Conservation (phyloP, 2,329 filamentous ascomycete species). For the Phialophora tarda region DNA sequence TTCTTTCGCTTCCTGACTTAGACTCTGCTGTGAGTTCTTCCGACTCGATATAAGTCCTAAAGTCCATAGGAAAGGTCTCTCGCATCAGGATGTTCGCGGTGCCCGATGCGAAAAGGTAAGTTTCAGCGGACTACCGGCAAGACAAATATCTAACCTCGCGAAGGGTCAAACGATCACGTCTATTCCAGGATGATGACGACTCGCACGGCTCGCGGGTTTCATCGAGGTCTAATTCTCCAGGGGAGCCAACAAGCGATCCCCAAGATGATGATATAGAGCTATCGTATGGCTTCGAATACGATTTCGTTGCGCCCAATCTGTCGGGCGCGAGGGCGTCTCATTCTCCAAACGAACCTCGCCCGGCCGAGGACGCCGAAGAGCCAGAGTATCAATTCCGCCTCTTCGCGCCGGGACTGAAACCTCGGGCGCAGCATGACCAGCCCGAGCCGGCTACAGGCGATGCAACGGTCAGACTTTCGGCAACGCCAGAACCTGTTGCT, state of each 20-base stretch:
- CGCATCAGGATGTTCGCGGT: slow-evolving; percentile 28
- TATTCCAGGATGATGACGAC: slow-evolving; percentile 23
- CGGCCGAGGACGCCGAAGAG: slow-evolving; percentile 20
- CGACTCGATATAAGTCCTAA: neutral
- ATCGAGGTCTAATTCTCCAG: slow-evolving; percentile 21
- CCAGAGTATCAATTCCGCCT: slow-evolving; percentile 36
- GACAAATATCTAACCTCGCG: neutral
- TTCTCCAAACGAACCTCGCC: slow-evolving; percentile 1
- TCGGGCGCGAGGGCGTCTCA: neutral
- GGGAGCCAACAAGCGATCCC: neutral
- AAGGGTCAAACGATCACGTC: slow-evolving; percentile 29
- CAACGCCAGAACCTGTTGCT: slow-evolving; percentile 24
- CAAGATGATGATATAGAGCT: neutral
- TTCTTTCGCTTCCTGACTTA: neutral
- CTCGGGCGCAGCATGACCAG: neutral
- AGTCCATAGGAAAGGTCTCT: neutral
- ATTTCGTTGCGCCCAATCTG: slow-evolving; percentile 31
- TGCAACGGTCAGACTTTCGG: slow-evolving; percentile 29
- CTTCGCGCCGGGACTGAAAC: slow-evolving; percentile 20
- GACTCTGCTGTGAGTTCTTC: neutral
- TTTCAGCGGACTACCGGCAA: neutral
- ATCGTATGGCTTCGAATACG: slow-evolving; percentile 38
- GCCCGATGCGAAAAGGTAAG: slow-evolving; percentile 33
- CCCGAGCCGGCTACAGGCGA: slow-evolving; percentile 5
- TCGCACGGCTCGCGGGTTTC: slow-evolving; percentile 9